These are phyloP conservation scores for Skeletonema menzelii DNA, from an alignment of 108 stramenopile genomes.

Conservation along the genomic window DNA sequence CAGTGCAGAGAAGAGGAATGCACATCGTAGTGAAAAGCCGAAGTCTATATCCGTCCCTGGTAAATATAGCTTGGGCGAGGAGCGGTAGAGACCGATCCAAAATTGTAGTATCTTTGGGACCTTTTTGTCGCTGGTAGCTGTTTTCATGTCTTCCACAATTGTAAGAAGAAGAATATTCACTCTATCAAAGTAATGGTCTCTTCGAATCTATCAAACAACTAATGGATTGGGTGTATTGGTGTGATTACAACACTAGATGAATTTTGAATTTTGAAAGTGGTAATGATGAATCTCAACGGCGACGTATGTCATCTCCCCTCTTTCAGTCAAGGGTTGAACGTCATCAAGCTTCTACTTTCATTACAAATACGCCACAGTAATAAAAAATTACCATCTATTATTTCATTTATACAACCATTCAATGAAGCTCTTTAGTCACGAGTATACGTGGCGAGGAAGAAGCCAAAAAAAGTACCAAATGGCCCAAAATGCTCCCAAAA, in stretches of 20 bases:
- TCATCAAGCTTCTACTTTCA: not conserved
- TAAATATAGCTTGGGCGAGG: constrained; percentile 29
- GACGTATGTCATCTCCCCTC: too few species aligned
- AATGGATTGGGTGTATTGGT: too few species aligned
- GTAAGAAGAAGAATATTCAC: too few species aligned
- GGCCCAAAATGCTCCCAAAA: too few species aligned
- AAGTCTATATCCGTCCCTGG: constrained; percentile 30
- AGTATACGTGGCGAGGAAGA: not conserved
- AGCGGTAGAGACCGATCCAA: constrained; percentile 37
- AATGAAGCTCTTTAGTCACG: not conserved
- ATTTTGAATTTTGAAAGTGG: too few species aligned
- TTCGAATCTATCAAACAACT: too few species aligned
- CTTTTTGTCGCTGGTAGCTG: not conserved
- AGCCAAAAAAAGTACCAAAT: too few species aligned
- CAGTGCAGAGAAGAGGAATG: constrained; percentile 17
- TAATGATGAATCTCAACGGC: not conserved
- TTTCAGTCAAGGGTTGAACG: not conserved
- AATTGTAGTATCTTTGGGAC: constrained; percentile 10
- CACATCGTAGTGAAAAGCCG: constrained; percentile 25
- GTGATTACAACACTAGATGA: too few species aligned
- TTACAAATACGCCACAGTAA: not conserved
- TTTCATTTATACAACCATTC: not conserved
- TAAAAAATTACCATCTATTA: not conserved
- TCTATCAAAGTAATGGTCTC: too few species aligned
- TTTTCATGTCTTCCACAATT: too few species aligned